These are phyloP conservation scores for Vitis hybrid DNA, from an alignment of 177 flowering plant species.

Conservation along the genomic window DNA sequence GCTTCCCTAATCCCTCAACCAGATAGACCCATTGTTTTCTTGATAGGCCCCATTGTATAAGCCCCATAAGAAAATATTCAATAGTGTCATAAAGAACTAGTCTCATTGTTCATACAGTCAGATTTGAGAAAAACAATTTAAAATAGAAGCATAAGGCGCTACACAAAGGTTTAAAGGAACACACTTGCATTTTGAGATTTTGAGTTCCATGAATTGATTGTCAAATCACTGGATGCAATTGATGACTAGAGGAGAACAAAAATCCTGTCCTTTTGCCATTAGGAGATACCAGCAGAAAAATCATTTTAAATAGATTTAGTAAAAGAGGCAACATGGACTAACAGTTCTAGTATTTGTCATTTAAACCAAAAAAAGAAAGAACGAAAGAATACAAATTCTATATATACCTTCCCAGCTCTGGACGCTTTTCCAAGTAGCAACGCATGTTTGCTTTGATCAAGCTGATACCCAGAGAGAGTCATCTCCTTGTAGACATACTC, in stretches of 20 bases:
- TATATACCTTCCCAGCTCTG: conserved; percentile 79
- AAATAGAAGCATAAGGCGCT: too few species aligned
- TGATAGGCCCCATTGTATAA: too few species aligned
- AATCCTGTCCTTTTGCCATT: background rate
- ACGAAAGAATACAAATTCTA: background rate
- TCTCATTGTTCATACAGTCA: background rate
- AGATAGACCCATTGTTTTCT: too few species aligned
- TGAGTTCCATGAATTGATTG: too few species aligned
- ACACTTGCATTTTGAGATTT: too few species aligned
- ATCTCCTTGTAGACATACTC: conserved; percentile 89
- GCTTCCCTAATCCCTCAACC: too few species aligned
- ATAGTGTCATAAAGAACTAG: too few species aligned
- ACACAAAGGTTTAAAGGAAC: too few species aligned
- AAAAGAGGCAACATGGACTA: background rate
- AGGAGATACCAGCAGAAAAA: background rate
- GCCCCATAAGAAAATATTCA: too few species aligned
- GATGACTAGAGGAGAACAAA: background rate
- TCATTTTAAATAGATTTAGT: background rate
- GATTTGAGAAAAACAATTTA: background rate
- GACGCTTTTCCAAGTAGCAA: conserved; percentile 74
- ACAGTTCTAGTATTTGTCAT: background rate
- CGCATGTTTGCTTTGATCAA: conserved; percentile 71
- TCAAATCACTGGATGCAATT: too few species aligned
- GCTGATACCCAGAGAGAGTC: conserved; percentile 64
- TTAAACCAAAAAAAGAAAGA: background rate